Evolutionary conservation across 2,329 filamentous ascomycete genomes (phyloP), one percentile per base, ranked within the genome.

Genomic region (Colletotrichum neosansevieriae): DNA sequence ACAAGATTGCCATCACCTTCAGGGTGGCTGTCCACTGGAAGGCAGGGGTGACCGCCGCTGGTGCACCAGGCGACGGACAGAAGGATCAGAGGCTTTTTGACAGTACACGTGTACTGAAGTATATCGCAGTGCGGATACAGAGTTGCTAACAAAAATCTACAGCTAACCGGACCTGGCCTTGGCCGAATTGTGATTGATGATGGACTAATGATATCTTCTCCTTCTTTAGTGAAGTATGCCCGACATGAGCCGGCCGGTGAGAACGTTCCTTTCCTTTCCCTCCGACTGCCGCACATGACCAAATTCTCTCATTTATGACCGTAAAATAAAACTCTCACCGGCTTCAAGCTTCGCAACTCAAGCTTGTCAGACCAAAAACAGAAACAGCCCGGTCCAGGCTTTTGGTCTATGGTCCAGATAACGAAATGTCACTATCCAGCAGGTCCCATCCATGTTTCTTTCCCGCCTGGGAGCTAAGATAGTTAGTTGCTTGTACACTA

Each of bases 131-230:
- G 4, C 21, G 3, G 21, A 21, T 21, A 54, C 50, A 32, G 21
- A 58, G 40, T 44, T 58, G 24, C 40, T 47, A 58, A 57, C n/a
- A 29, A 24, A 51, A 29, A 17, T 34, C 32, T 11, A n/a, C 49
- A 51, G 49, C 49, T 51, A 51, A n/a, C 49, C 49, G 3, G 49
- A 32, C 49, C 24, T 34, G 49, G 49, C 24, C 49, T 29, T 51
- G 49, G 49, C 49, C 49, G 15, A 38, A 59, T 64, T 59, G 6
- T 68, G 65, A 68, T 12, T 68, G 65, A 68, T 64, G 65, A 68
- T 64, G 65, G 53, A 42, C 65, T 58, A 64, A 68, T 64, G 32
- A 58, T 3, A 54, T 53, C 29, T 58, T 29, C 12, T 24, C 24
- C 24, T 40, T 11, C 11, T 49, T n/a, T n/a, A n/a, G n/a, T n/a